These are phyloP conservation scores for Aspergillus persii DNA, from an alignment of 2,329 filamentous ascomycete genomes.

Conservation along the genomic window DNA sequence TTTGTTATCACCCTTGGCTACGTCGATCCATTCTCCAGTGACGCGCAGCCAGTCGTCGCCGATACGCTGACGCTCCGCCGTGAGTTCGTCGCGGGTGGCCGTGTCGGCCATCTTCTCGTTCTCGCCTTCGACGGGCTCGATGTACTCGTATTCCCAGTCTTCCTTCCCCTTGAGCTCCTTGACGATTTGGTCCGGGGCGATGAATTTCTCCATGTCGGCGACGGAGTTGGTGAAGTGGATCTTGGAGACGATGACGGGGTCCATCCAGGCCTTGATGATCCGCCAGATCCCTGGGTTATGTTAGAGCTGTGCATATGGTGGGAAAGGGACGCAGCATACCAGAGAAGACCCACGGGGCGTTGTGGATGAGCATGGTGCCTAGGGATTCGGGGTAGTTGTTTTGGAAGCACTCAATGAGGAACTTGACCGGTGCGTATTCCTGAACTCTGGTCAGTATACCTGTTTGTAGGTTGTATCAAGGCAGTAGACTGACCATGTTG, in stretches of 20 bases:
- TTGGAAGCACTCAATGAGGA: constrained; percentile 98
- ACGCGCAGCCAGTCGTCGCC: constrained; percentile 70
- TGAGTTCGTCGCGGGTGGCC: constrained; percentile 60
- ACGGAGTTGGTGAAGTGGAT: constrained; percentile 83
- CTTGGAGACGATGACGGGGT: constrained; percentile 90
- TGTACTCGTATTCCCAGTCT: constrained; percentile 75
- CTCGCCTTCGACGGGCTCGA: constrained; percentile 72
- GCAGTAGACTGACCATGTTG: constrained; percentile 70
- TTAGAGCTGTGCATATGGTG: neutral
- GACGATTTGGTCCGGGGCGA: constrained; percentile 66
- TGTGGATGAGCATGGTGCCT: constrained; percentile 87
- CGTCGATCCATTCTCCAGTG: constrained; percentile 70
- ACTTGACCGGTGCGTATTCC: constrained; percentile 95
- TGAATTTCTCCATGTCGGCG: constrained; percentile 72
- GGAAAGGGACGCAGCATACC: constrained; percentile 47
- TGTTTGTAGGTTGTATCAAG: too few relatives aligned
- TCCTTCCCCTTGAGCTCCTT: constrained; percentile 81
- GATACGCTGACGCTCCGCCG: constrained; percentile 61
- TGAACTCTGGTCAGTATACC: constrained; percentile 24
- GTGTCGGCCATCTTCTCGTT: constrained; percentile 70
- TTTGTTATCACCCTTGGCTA: constrained; percentile 42
- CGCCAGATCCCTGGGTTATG: constrained; percentile 72
- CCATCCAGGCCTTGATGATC: constrained; percentile 90
- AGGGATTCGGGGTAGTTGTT: constrained; percentile 94
- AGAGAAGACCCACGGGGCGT: constrained; percentile 89